Conservation (phyloP, 164 flowering plant genomes). For the Chimonanthus salicifolius region DNA sequence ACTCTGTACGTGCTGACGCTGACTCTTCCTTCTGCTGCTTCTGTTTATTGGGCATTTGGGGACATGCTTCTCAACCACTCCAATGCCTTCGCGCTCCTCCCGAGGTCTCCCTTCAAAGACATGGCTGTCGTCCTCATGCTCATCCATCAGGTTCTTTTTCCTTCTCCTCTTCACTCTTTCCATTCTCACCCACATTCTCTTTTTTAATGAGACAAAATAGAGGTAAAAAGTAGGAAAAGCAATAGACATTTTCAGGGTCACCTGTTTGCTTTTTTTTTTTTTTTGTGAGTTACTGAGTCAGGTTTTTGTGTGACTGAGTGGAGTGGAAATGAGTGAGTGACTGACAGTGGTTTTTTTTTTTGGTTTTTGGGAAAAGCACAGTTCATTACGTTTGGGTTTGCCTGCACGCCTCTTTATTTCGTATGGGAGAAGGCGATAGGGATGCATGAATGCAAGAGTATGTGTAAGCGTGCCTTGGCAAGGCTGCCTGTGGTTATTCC, state of each 20-base stretch:
- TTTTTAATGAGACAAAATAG: neutral
- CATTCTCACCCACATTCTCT: neutral
- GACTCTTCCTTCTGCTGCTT: slow-evolving; percentile 80
- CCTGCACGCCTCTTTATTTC: slow-evolving; percentile 92
- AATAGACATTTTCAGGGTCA: neutral
- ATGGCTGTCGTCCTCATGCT: slow-evolving; percentile 91
- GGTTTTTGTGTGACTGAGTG: neutral
- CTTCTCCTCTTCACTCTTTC: neutral
- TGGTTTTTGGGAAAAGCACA: slow-evolving; percentile 20
- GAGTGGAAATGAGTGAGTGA: neutral
- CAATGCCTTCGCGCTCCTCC: slow-evolving; percentile 91
- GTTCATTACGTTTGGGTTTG: slow-evolving; percentile 97
- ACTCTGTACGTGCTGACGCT: slow-evolving; percentile 83
- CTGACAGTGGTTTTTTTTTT: neutral
- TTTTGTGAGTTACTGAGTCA: too few species aligned
- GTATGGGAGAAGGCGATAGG: slow-evolving; percentile 99
- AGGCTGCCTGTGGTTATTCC: slow-evolving; percentile 96
- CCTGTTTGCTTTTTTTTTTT: neutral
- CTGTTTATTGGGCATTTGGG: slow-evolving; percentile 96
- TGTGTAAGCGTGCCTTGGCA: slow-evolving; percentile 85
- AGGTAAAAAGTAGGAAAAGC: neutral
- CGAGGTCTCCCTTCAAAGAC: slow-evolving; percentile 59
- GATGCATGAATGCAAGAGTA: slow-evolving; percentile 87
- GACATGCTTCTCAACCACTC: slow-evolving; percentile 89
- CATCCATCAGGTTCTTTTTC: slow-evolving; percentile 70